Base-by-base conservation (phyloP, 2,329 filamentous ascomycete genomes). In the Neonectria punicea region DNA sequence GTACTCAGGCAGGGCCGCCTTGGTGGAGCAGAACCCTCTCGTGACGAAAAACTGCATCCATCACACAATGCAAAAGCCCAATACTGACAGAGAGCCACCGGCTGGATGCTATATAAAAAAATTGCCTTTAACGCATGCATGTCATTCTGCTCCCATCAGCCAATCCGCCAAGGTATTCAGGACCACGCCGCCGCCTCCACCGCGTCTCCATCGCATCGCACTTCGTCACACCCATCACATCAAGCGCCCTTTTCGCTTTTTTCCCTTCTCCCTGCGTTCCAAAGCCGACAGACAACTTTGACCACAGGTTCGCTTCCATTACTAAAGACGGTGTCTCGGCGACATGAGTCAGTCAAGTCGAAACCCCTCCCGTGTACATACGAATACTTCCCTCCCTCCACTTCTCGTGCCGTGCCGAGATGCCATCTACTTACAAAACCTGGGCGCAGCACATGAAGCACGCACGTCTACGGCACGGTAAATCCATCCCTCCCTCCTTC, bases 381-480 rank as follows among this genome's bases (percentile, higher is more conserved):
- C 25, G 25, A 25, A 25, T 25, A 25, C 25, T 5, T 25, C 25
- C 22, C 22, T 25, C 22, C 25, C 25, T 25, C 25, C 25, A 46
- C 43, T 10, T 25, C 43, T 13, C 5, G 34, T 5, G 6, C 13
- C 34, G 34, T 13, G 13, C 16, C 34, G 5, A 36, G 34, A 36
- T 36, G 34, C 34, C 34, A 36, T 36, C 34, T 36, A 36, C 34
- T 16, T 6, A 25, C 25, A 25, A 16, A 36, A 16, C 13, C 34
- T 36, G 34, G 34, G 13, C 58, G 55, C 55, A 56, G 55, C 49
- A 34, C 46, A 44, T 36, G 32, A 58, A 47, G 61, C 53, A 58
- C 18, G 43, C 25, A 25, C 25, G 25, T 41, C 55, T 63, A 55
- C 61, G 61, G 61, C 61, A 58, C 61, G 61, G 25, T 49, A 51